A percentile compares a stretch with the other conserved stretches of the same genome.
phyloP scores from a whole-genome alignment of 2,329 filamentous ascomycete species.

The Alternaria longipes region DNA sequence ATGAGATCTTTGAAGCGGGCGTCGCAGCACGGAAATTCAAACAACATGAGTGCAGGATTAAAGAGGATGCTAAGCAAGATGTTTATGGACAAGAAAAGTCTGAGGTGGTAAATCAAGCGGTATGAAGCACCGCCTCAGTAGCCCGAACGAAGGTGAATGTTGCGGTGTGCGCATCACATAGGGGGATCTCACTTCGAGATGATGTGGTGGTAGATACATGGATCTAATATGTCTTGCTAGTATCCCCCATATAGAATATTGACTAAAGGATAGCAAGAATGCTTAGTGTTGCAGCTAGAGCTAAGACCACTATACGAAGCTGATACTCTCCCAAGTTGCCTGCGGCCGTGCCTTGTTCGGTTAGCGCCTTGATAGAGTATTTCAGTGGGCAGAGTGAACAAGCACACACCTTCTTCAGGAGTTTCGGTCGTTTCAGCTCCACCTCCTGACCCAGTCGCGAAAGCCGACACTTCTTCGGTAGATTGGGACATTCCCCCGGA shows the following conservation, averaged over 20 bases:
- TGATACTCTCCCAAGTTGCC: background rate
- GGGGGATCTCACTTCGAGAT: background rate
- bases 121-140: background rate
- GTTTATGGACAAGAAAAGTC: slow-evolving; percentile 9
- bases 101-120: background rate
- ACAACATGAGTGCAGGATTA: slow-evolving; percentile 32
- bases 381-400: background rate
- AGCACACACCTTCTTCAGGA: too few species aligned
- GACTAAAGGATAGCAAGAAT: background rate
- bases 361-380: background rate
- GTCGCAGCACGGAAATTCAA: slow-evolving; percentile 34
- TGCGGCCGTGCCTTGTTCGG: background rate
- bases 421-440: too few species aligned
- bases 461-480: too few species aligned
- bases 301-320: background rate
- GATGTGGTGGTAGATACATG: background rate
- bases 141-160: background rate
- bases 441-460: too few species aligned
- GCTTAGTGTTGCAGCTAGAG: background rate
- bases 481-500: background rate
- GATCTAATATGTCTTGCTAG: too few species aligned
- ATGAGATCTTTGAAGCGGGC: slow-evolving; percentile 40
- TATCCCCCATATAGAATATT: background rate
- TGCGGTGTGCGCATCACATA: background rate
- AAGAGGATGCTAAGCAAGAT: slow-evolving; percentile 31